Conservation (phyloP, 768 basidiomycete genomes). For the Kwoniella dejecticola region DNA sequence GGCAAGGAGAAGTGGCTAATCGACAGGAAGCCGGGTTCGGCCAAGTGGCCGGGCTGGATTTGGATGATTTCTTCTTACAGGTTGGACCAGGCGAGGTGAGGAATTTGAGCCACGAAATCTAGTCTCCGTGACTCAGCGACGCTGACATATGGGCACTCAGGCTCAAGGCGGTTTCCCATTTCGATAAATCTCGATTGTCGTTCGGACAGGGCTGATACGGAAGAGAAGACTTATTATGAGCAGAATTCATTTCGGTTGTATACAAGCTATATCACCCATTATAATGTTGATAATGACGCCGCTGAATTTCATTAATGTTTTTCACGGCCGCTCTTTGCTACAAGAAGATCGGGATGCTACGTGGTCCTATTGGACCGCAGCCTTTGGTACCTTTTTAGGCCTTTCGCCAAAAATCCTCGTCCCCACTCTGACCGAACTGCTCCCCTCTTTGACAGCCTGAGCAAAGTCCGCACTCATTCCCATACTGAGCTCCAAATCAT, state of each 20-base stretch:
- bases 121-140: too few species aligned
- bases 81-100: slow-evolving; percentile 49
- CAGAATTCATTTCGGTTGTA: too few species aligned
- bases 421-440: slow-evolving; percentile 86
- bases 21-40: background rate
- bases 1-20: slow-evolving; percentile 3
- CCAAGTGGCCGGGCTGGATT: slow-evolving; percentile 32
- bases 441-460: slow-evolving; percentile 77
- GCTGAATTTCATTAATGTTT: too few species aligned
- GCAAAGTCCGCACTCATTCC: slow-evolving; percentile 97
- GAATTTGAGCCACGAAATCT: background rate
- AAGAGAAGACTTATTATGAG: too few species aligned
- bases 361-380: background rate
- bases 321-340: too few species aligned
- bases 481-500: slow-evolving; percentile 63
- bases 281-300: too few species aligned
- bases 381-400: slow-evolving; percentile 59
- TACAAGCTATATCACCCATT: too few species aligned
- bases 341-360: too few species aligned
- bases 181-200: slow-evolving; percentile 19
- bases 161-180: slow-evolving; percentile 51
- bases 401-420: slow-evolving; percentile 84
- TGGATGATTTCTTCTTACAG: slow-evolving; percentile 49
- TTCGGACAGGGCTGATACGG: too few species aligned
- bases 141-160: slow-evolving; percentile 18